phyloP scores from a whole-genome alignment of 306 rosid species.

The Quercus aquifolioides region DNA sequence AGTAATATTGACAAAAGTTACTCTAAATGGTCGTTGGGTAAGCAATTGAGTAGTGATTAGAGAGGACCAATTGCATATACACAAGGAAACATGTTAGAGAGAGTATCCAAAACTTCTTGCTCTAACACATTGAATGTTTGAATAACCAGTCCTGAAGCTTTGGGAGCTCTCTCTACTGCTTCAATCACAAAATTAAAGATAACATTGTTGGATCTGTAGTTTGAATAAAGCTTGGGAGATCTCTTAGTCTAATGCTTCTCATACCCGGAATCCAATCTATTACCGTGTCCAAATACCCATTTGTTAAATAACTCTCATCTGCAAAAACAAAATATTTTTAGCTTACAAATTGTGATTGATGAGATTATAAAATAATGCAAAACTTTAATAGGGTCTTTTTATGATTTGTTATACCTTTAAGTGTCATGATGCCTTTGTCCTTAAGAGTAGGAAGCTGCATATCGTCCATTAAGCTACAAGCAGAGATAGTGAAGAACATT shows the following conservation, averaged over 20 bases:
- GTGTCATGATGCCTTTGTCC: not conserved
- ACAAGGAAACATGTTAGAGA: not conserved
- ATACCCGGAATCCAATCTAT: slow-evolving; percentile 4
- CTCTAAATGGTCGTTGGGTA: not conserved
- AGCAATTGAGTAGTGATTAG: not conserved
- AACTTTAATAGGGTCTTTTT: not conserved
- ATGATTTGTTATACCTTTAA: not conserved
- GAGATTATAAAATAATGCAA: no score
- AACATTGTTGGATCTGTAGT: not conserved
- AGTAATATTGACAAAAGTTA: no score
- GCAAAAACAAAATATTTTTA: not conserved
- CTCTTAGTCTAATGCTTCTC: not conserved
- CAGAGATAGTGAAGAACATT: not conserved
- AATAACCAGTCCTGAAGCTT: not conserved
- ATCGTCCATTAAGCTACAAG: not conserved
- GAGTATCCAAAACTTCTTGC: not conserved
- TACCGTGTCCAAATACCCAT: not conserved
- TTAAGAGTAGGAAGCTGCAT: not conserved
- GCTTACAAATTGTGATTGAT: not conserved
- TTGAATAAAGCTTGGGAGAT: not conserved
- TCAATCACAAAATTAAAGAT: not conserved
- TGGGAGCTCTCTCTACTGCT: not conserved
- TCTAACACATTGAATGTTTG: slow-evolving; percentile 1
- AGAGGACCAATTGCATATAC: not conserved
- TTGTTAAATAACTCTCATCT: slow-evolving; percentile 8